Evolutionary conservation across 1,284 basidiomycete genomes (phyloP), one percentile per base, ranked within the genome.

Genomic region (Retiboletus flavoniger): DNA sequence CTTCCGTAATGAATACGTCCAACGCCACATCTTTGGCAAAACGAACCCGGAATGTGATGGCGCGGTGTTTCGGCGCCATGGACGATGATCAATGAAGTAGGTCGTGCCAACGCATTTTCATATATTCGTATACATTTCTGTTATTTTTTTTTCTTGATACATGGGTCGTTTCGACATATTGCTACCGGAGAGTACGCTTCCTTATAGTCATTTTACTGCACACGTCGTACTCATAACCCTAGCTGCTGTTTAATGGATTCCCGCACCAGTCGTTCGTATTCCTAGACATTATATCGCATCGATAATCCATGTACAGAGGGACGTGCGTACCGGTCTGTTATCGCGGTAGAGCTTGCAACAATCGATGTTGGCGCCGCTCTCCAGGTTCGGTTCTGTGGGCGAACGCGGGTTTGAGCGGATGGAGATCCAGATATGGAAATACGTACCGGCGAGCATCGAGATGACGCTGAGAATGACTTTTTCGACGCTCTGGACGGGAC

Each of bases 291-390:
- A 50, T 43, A 45, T 29, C 26, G 36, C 13, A 13, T 26, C 29
- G 46, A 24, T 46, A 47, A 46, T 54, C 24, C 41, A 32, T 42
- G 39, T 45, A 40, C 32, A 39, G 7, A 55, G 5, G 11, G 14
- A 17, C 8, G 26, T 24, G 46, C 68, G 60, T 57, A 84, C 82
- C 58, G 75, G 69, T 52, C 80, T 82, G 72, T 97, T 87, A 60
- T 97, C 94, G 53, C 95, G 83, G 70, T 95, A 97, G 44, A 97
- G 78, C 74, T 98, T 98, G 78, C 93, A 94, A 69, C 92, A 95
- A 74, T 99, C 96, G 57, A 99, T 92, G 75, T 98, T 98, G 44
- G 97, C 97, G 32, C 96, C 96, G 61, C 91, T 94, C 75, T 99
- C 97, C 51, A 98, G 82, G 74, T 99, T 99, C n/a, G 97, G 97